Conservation (phyloP, 805 yeast species). For the Candida wancherniae region DNA sequence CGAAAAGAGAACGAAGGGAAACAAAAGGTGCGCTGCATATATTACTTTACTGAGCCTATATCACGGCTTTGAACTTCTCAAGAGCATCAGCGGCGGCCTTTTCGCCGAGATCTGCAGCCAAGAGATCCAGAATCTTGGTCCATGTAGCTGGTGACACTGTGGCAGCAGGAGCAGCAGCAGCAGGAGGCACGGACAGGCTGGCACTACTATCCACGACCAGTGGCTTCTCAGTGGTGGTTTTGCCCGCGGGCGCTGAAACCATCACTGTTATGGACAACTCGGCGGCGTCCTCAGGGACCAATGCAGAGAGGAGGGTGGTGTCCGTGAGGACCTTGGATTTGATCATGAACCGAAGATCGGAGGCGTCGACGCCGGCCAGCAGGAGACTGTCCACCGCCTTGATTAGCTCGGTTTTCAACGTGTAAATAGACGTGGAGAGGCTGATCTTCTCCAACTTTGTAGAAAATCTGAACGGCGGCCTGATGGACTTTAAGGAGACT, state of each 20-base stretch:
- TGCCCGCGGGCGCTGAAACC: slow-evolving; percentile 16
- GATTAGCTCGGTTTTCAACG: slow-evolving; percentile 35
- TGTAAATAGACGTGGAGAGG: slow-evolving; percentile 28
- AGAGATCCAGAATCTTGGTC: slow-evolving; percentile 35
- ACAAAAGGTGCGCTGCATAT: slow-evolving; percentile 1
- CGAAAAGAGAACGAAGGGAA: no score
- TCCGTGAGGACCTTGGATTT: slow-evolving; percentile 64
- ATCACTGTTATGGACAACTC: slow-evolving; percentile 13
- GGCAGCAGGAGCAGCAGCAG: slow-evolving; percentile 12
- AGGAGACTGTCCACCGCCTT: slow-evolving; percentile 23
- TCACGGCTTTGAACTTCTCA: slow-evolving; percentile 22
- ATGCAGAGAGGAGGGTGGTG: slow-evolving; percentile 32
- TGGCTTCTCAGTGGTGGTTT: neutral
- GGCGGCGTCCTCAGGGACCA: slow-evolving; percentile 12
- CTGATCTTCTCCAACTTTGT: slow-evolving; percentile 21
- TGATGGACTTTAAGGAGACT: slow-evolving; percentile 56
- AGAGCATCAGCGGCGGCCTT: slow-evolving; percentile 22
- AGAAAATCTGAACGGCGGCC: slow-evolving; percentile 62
- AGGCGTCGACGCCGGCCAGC: slow-evolving; percentile 25
- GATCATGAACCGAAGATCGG: slow-evolving; percentile 47
- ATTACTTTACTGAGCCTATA: no score
- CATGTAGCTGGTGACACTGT: no score
- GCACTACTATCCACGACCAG: slow-evolving; percentile 1
- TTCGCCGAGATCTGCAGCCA: slow-evolving; percentile 29
- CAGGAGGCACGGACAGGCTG: slow-evolving; percentile 5